Evolutionary conservation across 768 basidiomycete species (phyloP).

Genomic region (Ramaria sp.): DNA sequence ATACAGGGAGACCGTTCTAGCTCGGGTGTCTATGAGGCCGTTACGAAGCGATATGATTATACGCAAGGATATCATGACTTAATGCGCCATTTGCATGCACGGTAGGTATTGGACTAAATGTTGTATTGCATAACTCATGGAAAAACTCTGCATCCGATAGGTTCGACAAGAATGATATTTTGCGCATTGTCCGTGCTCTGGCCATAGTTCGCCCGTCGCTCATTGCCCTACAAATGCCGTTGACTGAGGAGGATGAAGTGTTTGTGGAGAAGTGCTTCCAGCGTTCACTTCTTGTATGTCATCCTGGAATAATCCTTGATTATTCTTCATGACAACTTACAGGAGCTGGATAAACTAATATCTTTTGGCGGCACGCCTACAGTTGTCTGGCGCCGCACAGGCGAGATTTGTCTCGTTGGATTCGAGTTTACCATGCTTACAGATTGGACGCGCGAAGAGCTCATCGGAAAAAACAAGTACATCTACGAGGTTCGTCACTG

Average conservation of each 20-base stretch:
- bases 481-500: conserved; percentile 25
- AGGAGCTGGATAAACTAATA: conserved; percentile 97
- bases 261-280: conserved; percentile 97
- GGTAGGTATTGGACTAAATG: conserved; percentile 29
- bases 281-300: conserved; percentile 71
- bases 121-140: not conserved
- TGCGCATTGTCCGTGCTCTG: conserved; percentile 88
- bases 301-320: conserved; percentile 1
- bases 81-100: conserved; percentile 78
- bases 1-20: not conserved
- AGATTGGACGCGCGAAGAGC: conserved; percentile 80
- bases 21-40: conserved; percentile 49
- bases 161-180: conserved; percentile 92
- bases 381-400: conserved; percentile 94
- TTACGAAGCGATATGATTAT: conserved; percentile 78
- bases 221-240: conserved; percentile 95
- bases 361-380: conserved; percentile 96
- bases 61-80: conserved; percentile 94
- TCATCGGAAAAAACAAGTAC: conserved; percentile 47
- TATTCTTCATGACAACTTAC: conserved; percentile 7
- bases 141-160: conserved; percentile 26
- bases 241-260: conserved; percentile 91
- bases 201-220: conserved; percentile 95
- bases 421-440: conserved; percentile 94
- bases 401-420: conserved; percentile 94